Evolutionary conservation across 805 yeast genomes (phyloP), one percentile per base, ranked within the genome.

Genomic region (Kazachstania bromeliacearum): DNA sequence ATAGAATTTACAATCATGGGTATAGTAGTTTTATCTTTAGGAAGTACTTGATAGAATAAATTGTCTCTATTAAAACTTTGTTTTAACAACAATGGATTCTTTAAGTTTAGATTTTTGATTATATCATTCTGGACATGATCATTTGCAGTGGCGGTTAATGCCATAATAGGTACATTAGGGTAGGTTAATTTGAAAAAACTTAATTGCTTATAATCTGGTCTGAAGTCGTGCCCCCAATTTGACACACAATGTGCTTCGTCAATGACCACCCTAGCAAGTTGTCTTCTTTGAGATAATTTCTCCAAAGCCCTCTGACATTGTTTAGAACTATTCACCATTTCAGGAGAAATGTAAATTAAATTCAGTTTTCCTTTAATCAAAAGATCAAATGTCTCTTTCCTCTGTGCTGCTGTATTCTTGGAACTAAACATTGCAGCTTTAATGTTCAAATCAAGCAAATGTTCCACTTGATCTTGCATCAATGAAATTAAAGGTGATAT

Each of bases 241-340:
- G 95, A 85, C 31, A 92, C 94, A 69, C 98, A 92, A 62, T 92
- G 98, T 0, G 98, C 98, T 55, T 82, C 98, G 62, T 92, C 98
- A 31, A 92, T 85, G 8, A 92, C 95, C 26, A 92, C 70, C 36
- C 97, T 67, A 0, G 96, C 95, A 25, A 92, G 63, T 47, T 65
- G 63, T 10, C 70, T 64, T 20, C 67, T 68, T 13, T 66, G 62
- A 54, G 81, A 67, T 6, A 92, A 62, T 34, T 60, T 66, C 8
- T 67, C 59, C 36, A 92, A 75, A 0, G 79, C 78, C 36, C 64
- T 67, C 49, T 74, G 79, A 30, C 89, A 77, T 48, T 76, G 75
- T 5, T 62, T 67, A 14, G 94, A 83, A 3, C 80, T 77, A 48
- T 77, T 80, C 28, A 87, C 75, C 94, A 87, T 89, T 58, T 92